Evolutionary conservation across 2,329 filamentous ascomycete genomes (phyloP), one percentile per base, ranked within the genome.

Genomic region (Sporothrix curviconia): DNA sequence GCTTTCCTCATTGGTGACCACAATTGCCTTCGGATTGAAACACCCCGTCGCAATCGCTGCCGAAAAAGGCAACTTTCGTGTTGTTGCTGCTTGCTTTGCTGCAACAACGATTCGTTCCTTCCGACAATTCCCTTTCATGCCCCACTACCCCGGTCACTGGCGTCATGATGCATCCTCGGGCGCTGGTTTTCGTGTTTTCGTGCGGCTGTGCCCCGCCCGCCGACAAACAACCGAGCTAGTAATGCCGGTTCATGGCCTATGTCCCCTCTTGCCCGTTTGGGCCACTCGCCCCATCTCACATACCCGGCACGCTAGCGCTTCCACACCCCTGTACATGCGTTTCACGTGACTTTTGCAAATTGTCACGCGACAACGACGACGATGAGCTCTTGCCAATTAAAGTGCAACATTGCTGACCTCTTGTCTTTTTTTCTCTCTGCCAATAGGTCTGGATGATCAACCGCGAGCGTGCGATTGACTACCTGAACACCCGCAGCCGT

Each of bases 401-500:
- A 36, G 51, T 39, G 43, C 44, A 37, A 46, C 46, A 46, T 56
- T 44, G 14, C 51, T 54, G 12, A 54, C 51, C 37, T n/a, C 30
- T 17, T 60, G 56, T 59, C 36, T 36, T 19, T 36, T 32, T 30
- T 24, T 22, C 55, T 49, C 53, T n/a, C n/a, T n/a, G n/a, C n/a
- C n/a, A n/a, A n/a, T 67, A 99, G 94, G 92, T 97, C 74, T 99
- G 94, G 94, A 90, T 91, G 70, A 99, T 99, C 79, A 99, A 99
- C 85, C 87, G 94, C 68, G 94, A 99, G 76, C 92, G 94, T 79
- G 94, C 94, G 61, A 85, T 99, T 73, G 94, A 99, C 79, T 99
- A 99, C 79, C 86, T 99, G 68, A 99, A 99, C 84, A 99, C 94
- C 64, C 85, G 94, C 69, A 96, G 95, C 74, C 90, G 94, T 70